Evolutionary conservation across 257 asterid genomes (phyloP), one percentile per base, ranked within the genome.

Genomic region (Orobanche coerulescens): DNA sequence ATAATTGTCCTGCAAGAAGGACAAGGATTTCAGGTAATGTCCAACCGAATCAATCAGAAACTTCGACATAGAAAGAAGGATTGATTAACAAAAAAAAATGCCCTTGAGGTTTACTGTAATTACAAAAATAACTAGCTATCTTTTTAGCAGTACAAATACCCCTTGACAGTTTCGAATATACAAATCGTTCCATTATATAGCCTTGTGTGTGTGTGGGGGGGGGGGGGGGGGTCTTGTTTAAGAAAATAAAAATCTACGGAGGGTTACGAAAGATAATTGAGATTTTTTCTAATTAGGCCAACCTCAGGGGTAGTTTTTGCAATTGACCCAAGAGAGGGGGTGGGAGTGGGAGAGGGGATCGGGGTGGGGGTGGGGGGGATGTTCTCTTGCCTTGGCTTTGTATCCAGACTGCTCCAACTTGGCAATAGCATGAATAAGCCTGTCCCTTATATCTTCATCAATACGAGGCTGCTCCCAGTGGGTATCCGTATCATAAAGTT

Each of bases 391-490:
- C 95, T 82, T 85, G 59, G 58, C 61, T 72, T 75, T 79, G 51
- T 68, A 25, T 59, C 86, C 97, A 36, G 96, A 80, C 61, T 78
- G 62, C 72, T 80, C 90, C 81, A 91, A 70, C 76, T 78, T 83
- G 65, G 77, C 66, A 58, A 92, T 66, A 26, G 85, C 80, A 65
- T 2, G 65, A 58, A 79, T 74, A 68, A 92, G 81, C 68, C 68
- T 71, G 48, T 74, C 78, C 71, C 89, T 79, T 58, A 70, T 62
- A 37, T 76, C 83, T 56, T 74, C 86, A 64, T 81, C 83, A 36
- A 92, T 81, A 68, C 56, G 95, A 68, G 95, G 93, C 62, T 76
- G 85, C 68, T 86, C 88, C 91, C 85, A 79, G 1, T 72, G 81
- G 22, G 78, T 60, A 71, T 64, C 73, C 13, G 79, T 58, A 71